Evolutionary conservation across 2,329 filamentous ascomycete genomes (phyloP).

Genomic region (Chalaropsis thielavioides): DNA sequence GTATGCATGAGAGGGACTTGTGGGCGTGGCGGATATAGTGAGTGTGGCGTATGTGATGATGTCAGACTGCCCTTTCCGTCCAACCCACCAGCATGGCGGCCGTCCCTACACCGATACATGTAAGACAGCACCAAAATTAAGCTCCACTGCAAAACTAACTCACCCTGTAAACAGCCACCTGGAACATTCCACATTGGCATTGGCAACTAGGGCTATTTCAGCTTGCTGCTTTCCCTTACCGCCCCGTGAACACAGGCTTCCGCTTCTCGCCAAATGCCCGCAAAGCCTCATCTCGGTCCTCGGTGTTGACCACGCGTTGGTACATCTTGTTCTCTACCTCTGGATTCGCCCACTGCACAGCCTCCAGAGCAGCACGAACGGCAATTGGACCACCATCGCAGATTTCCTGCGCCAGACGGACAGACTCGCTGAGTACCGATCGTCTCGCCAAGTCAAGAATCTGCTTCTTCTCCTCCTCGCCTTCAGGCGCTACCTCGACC

Average conservation of each 20-base stretch:
- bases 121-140: not conserved
- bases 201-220: not conserved
- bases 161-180: not conserved
- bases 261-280: slow-evolving; percentile 60
- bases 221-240: slow-evolving; percentile 24
- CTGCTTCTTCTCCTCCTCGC: slow-evolving; percentile 25
- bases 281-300: slow-evolving; percentile 79
- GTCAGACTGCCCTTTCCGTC: slow-evolving; percentile 6
- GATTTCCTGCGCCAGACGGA: slow-evolving; percentile 68
- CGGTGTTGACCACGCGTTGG: slow-evolving; percentile 63
- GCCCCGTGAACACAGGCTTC: slow-evolving; percentile 43
- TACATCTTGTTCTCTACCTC: slow-evolving; percentile 80
- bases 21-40: not conserved
- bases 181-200: not conserved
- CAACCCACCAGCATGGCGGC: not conserved
- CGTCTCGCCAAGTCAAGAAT: slow-evolving; percentile 46
- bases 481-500: slow-evolving; percentile 52
- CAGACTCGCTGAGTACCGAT: slow-evolving; percentile 58
- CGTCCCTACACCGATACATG: not conserved
- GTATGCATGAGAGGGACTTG: not conserved
- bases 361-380: slow-evolving; percentile 61
- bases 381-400: slow-evolving; percentile 82
- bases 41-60: slow-evolving; percentile 13
- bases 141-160: not conserved
- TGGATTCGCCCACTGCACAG: slow-evolving; percentile 58